Percentiles rank a stretch among this genome's conserved stretches.
Conservation (phyloP, 2,329 filamentous ascomycete genomes). For the Scytalidium sp. region DNA sequence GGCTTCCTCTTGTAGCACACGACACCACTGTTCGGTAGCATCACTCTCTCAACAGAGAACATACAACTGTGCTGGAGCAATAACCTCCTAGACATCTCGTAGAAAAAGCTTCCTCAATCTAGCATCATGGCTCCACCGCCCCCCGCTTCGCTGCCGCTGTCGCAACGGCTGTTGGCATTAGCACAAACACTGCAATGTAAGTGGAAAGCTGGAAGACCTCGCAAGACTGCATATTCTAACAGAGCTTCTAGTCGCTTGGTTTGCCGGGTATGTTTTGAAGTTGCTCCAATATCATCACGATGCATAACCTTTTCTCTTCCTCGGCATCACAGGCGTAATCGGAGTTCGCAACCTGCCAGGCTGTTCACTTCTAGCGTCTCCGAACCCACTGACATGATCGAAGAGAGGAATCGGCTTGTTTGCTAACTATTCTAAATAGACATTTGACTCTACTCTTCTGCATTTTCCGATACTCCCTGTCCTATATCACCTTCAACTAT, state of each 20-base stretch:
- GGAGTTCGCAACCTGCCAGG: neutral
- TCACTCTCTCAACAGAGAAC: neutral
- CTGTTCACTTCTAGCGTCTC: slow-evolving; percentile 4
- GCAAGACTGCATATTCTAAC: slow-evolving; percentile 16
- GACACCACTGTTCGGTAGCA: neutral
- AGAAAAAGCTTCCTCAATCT: slow-evolving; percentile 3
- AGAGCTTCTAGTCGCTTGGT: slow-evolving; percentile 65
- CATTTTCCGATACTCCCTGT: slow-evolving; percentile 78
- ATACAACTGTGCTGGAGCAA: neutral
- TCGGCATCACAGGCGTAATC: neutral
- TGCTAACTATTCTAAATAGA: slow-evolving; percentile 44
- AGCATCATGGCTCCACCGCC: slow-evolving; percentile 29
- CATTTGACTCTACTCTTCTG: slow-evolving; percentile 83
- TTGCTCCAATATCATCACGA: neutral
- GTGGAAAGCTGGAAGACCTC: slow-evolving; percentile 34
- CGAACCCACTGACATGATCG: slow-evolving; percentile 3
- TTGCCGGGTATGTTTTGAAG: slow-evolving; percentile 64
- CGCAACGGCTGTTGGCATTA: slow-evolving; percentile 65
- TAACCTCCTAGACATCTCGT: neutral
- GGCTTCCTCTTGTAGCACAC: neutral
- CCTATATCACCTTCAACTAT: slow-evolving; percentile 87
- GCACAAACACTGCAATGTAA: slow-evolving; percentile 91
- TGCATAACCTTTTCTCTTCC: neutral
- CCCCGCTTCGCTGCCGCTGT: slow-evolving; percentile 26
- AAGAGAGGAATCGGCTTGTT: neutral